Conservation (phyloP, 2,329 filamentous ascomycete genomes). For the Akanthomyces dipterigenus region DNA sequence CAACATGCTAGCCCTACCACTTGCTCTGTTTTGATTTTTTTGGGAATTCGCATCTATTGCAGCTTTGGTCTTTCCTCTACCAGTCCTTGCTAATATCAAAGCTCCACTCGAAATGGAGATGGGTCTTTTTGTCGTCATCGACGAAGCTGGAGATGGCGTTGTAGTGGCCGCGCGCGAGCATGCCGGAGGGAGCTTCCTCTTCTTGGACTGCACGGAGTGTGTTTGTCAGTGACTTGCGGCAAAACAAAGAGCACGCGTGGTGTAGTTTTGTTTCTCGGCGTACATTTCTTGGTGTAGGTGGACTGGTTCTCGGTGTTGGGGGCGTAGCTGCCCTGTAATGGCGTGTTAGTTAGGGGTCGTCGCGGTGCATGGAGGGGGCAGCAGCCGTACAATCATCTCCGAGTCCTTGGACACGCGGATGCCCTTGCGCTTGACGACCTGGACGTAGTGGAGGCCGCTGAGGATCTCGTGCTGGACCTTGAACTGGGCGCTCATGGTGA, state of each 20-base stretch:
- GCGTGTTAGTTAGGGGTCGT: too few relatives aligned
- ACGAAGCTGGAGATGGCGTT: conserved; percentile 83
- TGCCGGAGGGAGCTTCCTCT: conserved; percentile 86
- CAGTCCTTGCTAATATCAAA: conserved; percentile 98
- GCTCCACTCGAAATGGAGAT: conserved; percentile 90
- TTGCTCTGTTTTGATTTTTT: not conserved
- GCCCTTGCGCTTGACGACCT: conserved; percentile 85
- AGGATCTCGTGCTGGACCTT: conserved; percentile 96
- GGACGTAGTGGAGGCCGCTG: conserved; percentile 90
- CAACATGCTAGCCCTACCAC: not conserved
- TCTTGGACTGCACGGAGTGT: conserved; percentile 59
- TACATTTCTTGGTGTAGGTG: conserved; percentile 87
- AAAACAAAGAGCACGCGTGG: not conserved
- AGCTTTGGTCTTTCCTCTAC: conserved; percentile 40
- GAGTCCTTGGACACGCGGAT: conserved; percentile 86
- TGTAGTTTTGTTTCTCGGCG: conserved; percentile 26
- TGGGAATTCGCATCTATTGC: not conserved
- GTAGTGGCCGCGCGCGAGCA: conserved; percentile 87
- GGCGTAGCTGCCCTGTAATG: conserved; percentile 72
- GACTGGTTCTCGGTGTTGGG: conserved; percentile 86
- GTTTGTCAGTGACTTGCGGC: conserved; percentile 12
- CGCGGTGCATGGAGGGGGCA: too few relatives aligned
- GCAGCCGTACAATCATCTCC: conserved; percentile 83
- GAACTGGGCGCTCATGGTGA: conserved; percentile 92
- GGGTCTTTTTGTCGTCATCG: conserved; percentile 87